These are phyloP conservation scores for Paratinospora sagittata DNA, from an alignment of 164 flowering plant genomes.

Conservation along the genomic window DNA sequence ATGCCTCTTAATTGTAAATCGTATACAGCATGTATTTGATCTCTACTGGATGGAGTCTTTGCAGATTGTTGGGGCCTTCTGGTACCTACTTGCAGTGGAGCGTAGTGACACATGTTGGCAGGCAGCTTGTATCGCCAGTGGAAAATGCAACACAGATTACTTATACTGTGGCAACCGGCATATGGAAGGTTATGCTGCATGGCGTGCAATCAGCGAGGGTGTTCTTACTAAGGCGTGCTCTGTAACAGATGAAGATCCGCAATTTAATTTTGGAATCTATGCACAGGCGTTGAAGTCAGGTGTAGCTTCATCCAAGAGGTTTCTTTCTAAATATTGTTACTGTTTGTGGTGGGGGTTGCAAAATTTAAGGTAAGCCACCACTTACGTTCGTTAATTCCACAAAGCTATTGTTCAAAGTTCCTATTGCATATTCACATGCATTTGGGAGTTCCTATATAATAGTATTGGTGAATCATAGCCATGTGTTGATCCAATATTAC, in stretches of 20 bases:
- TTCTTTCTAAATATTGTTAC: slow-evolving; percentile 79
- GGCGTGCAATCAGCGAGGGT: slow-evolving; percentile 35
- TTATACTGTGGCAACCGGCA: slow-evolving; percentile 71
- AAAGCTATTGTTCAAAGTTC: background rate
- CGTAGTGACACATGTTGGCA: slow-evolving; percentile 89
- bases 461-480: background rate
- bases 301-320: slow-evolving; percentile 48
- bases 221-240: slow-evolving; percentile 40
- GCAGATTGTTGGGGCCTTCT: slow-evolving; percentile 85
- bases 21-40: slow-evolving; percentile 4
- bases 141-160: slow-evolving; percentile 36
- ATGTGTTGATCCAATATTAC: background rate
- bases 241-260: slow-evolving; percentile 34
- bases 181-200: slow-evolving; percentile 39
- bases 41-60: slow-evolving; percentile 16
- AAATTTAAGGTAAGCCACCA: slow-evolving; percentile 63
- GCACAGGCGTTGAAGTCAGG: slow-evolving; percentile 62
- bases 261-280: slow-evolving; percentile 86
- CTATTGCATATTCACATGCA: background rate
- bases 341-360: slow-evolving; percentile 99
- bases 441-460: background rate
- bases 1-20: background rate
- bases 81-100: slow-evolving; percentile 81
- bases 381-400: background rate
- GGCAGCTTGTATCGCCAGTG: slow-evolving; percentile 38